Base-by-base conservation (phyloP, 1,284 basidiomycete species). In the Nidula niveotomentosa region DNA sequence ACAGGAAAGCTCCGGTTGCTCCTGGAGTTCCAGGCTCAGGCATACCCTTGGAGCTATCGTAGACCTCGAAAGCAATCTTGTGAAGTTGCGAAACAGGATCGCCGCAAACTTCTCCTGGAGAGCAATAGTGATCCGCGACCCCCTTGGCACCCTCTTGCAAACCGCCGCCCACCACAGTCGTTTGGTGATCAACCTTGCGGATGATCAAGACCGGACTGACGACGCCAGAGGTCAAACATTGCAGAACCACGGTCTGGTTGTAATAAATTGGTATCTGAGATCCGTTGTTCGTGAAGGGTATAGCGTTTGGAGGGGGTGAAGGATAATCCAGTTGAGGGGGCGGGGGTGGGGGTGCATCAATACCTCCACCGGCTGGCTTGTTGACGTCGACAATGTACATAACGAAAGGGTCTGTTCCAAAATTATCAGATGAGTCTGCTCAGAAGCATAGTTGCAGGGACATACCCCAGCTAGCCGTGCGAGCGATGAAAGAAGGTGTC, bases 61-160 rank as follows among this genome's bases (percentile, higher is more conserved):
- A 94, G 8, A 95, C 86, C 73, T 96, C 94, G 61, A 96, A 93
- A 0, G 93, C 94, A 58, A 96, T 88, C 76, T 95, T 98, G 77
- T 97, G 95, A 52, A 97, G 78, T 67, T 98, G 96, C 15, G 93
- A 95, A 18, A 98, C 94, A 4, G 94, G 91, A 66, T 98, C 94
- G 3, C 95, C 94, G 56, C 92, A 90, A 1, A 92, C 86, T 71
- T 98, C 96, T 34, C 93, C 91, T 6, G 86, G 83, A 1, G 85
- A 74, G 62, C 90, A 93, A 66, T 84, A 91, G 63, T 89, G 86
- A 66, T 93, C 89, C 18, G 88, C 86, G 35, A 92, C 87, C 56
- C 88, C 88, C 73, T 92, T 92, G 51, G 90, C 87, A 54, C 90
- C 85, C 56, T 91, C 87, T 63, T 91, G 88, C 17, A 91, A 77